Base-by-base conservation (phyloP, 306 rosid genomes). In the Nissolia schottii region DNA sequence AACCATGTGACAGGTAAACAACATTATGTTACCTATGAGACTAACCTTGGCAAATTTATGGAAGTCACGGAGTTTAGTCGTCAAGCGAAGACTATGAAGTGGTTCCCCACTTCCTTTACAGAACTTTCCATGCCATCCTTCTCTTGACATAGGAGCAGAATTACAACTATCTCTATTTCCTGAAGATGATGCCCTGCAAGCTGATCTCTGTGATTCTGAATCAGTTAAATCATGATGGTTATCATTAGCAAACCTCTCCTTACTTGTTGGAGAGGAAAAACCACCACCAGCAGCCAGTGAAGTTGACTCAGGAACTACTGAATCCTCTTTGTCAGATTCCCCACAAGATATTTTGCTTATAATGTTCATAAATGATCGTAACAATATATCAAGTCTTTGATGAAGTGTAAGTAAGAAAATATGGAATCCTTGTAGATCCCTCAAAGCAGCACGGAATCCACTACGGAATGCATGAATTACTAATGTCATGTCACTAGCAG, bases 351-450 rank as follows among this genome's bases (percentile, higher is more conserved):
- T 73, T 81, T 86, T 91, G 79, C 83, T 87, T 62, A 89, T 74
- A 66, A 94, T 89, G 75, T 71, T 89, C 87, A 89, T 70, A 82
- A 91, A 91, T 28, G 77, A 77, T 50, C 96, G 88, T 23, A 89
- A 78, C 80, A 89, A 88, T 76, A 79, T 82, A 49, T 91, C 96
- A 35, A 94, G 93, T 68, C 86, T 91, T 80, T 91, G 96, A 71
- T 94, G 96, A 69, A 94, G 99, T 11, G 97, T 84, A 75, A 94
- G 85, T 16, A 94, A 73, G 76, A 94, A 91, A 75, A 91, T 89
- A 43, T 94, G 96, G 75, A 90, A 94, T 45, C 99, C 97, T 77
- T 91, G 96, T 68, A 94, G 72, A 41, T 94, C 97, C 81, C 96
- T 87, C 31, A 94, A 91, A 78, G 97, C 85, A 70, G 86, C 86